Base-by-base conservation (phyloP, 1,284 basidiomycete species). In the Cryptococcus wingfieldii region DNA sequence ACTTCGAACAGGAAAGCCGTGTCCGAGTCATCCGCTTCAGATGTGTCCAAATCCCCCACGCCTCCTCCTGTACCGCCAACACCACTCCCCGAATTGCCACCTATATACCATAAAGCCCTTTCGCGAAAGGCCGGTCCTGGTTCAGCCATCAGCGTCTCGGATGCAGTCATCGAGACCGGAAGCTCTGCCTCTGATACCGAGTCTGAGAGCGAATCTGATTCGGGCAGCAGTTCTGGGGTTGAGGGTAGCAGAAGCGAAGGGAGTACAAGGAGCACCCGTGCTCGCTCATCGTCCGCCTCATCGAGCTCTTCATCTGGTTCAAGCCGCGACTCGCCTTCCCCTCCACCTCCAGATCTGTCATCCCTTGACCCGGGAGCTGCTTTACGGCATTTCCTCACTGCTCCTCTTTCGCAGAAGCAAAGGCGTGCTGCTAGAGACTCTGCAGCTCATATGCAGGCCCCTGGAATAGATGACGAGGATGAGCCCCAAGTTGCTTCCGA, bases 121-220 rank as follows among this genome's bases (percentile, higher is more conserved):
- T 56, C 60, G 5, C 61, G 60, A 19, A 64, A 66, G 23, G 59
- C 70, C 0, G 69, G 69, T 0, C 72, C 71, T 16, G 51, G 63
- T 25, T 72, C 71, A 10, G 67, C 68, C 2, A 55, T 71, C 4
- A 74, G 71, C 56, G 70, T 69, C 14, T 72, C 70, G 16, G 71
- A 74, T 50, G 71, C 71, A 0, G 58, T 69, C 25, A 72, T 74
- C 42, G 71, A 74, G 57, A 74, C 71, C 1, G 66, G 59, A 2
- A 60, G 63, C 51, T 69, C 67, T 14, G 65, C 52, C 12, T 70
- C 65, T 2, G 66, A 67, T n/a, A 64, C 65, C 28, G 50, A 51
- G 34, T 54, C 53, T n/a, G 48, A 46, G n/a, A 53, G 28, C 18
- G 64, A 64, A n/a, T 25, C 38, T 27, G 60, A 58, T 4, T 51